Evolutionary conservation across 805 yeast species (phyloP).

Genomic region (Cyberlindnera mississippiensis): DNA sequence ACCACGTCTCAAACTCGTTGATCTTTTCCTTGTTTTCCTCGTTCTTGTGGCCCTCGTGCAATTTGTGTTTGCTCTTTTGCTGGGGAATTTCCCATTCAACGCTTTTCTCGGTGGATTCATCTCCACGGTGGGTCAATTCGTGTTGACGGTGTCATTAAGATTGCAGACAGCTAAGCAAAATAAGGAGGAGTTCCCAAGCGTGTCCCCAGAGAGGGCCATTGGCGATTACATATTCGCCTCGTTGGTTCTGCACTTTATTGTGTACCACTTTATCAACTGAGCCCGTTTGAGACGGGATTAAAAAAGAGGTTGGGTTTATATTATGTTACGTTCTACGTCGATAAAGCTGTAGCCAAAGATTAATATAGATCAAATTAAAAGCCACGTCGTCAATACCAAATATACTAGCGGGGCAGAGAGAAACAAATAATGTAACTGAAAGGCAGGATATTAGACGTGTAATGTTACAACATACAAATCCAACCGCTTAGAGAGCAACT

Average conservation of each 20-base stretch:
- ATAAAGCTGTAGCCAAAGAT: too few species aligned
- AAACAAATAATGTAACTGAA: too few species aligned
- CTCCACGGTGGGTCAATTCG: constrained; percentile 93
- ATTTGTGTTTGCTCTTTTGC: constrained; percentile 67
- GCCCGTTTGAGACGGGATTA: neutral
- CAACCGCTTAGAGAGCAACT: too few species aligned
- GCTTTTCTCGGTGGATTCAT: constrained; percentile 93
- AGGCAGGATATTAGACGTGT: too few species aligned
- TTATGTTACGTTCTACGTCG: neutral
- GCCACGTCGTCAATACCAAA: too few species aligned
- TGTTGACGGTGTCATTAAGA: constrained; percentile 76
- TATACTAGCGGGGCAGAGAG: too few species aligned
- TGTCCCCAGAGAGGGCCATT: constrained; percentile 61
- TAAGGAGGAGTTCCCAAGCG: constrained; percentile 33
- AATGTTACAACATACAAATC: too few species aligned
- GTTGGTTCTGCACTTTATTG: constrained; percentile 82
- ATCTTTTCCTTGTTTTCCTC: constrained; percentile 68
- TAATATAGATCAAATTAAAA: too few species aligned
- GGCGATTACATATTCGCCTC: constrained; percentile 89
- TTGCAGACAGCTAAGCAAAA: constrained; percentile 55
- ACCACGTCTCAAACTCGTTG: constrained; percentile 61
- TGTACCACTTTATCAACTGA: constrained; percentile 85
- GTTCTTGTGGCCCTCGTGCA: constrained; percentile 75
- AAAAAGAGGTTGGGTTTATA: neutral
- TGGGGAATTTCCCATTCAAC: constrained; percentile 94